Percentiles rank a stretch among this genome's conserved stretches.
These are phyloP conservation scores for Perkinsus olseni DNA, from an alignment of 169 alveolate genomes.

Conservation along the genomic window DNA sequence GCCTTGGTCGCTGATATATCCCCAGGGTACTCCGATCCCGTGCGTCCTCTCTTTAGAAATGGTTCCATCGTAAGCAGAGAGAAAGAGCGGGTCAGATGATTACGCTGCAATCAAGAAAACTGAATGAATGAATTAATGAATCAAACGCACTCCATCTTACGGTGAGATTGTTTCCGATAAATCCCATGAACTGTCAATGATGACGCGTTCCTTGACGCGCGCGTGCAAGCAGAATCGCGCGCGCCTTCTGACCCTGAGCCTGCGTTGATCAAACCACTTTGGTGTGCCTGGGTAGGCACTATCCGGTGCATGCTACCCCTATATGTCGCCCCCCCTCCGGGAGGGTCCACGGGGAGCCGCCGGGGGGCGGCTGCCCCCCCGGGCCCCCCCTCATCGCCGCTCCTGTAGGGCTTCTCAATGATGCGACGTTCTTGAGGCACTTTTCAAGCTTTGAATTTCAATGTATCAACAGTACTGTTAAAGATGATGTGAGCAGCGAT, in stretches of 20 bases:
- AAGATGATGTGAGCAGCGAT: no score
- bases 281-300: background rate
- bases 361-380: background rate
- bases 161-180: background rate
- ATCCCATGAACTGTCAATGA: background rate
- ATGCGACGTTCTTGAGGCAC: no score
- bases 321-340: background rate
- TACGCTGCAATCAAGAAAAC: background rate
- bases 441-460: no score
- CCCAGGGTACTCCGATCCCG: background rate
- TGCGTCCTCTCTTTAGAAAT: background rate
- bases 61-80: background rate
- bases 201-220: background rate
- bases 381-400: background rate
- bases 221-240: background rate
- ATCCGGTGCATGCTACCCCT: background rate
- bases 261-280: no score
- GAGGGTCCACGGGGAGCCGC: background rate
- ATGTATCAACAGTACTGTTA: no score
- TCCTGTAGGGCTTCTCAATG: no score
- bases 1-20: background rate
- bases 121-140: background rate
- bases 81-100: no score
- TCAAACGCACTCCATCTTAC: background rate
- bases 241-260: no score